phyloP scores from a whole-genome alignment of 306 rosid species.

The Rosa chinensis region DNA sequence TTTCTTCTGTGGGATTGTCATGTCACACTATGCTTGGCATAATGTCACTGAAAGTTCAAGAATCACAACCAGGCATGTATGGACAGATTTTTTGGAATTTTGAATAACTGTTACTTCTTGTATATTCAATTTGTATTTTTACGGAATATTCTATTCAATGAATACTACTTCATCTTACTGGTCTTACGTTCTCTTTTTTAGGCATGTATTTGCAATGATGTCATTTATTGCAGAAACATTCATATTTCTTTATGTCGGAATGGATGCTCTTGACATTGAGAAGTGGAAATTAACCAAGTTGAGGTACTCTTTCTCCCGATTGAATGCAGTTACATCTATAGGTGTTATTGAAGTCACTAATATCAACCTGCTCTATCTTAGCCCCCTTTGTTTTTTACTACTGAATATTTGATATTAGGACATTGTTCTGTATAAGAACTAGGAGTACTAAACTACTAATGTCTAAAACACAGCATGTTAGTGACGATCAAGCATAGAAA shows the following conservation, averaged over 20 bases:
- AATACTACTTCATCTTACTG: conserved; percentile 2
- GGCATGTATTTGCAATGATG: conserved; percentile 83
- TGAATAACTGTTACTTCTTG: background rate
- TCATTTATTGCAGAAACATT: conserved; percentile 87
- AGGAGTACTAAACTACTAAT: background rate
- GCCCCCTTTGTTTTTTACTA: background rate
- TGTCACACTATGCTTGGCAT: conserved; percentile 93
- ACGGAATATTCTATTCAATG: background rate
- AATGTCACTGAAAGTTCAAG: conserved; percentile 71
- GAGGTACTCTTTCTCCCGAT: conserved; percentile 47
- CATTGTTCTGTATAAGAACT: background rate
- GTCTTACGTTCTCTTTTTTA: conserved; percentile 23
- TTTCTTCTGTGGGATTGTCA: conserved; percentile 88
- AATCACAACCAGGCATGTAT: conserved; percentile 70
- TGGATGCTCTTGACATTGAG: conserved; percentile 90
- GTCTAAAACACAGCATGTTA: background rate
- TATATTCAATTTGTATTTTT: background rate
- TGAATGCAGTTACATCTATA: background rate
- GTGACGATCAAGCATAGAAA: background rate
- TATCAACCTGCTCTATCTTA: background rate
- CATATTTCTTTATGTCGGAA: conserved; percentile 91
- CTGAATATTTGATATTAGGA: background rate
- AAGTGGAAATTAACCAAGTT: conserved; percentile 79
- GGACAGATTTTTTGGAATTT: conserved; percentile 14
- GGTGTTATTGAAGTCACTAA: background rate